Evolutionary conservation across 495 filamentous ascomycete genomes (phyloP), one percentile per base, ranked within the genome.

Genomic region (Annulohypoxylon maeteangense): DNA sequence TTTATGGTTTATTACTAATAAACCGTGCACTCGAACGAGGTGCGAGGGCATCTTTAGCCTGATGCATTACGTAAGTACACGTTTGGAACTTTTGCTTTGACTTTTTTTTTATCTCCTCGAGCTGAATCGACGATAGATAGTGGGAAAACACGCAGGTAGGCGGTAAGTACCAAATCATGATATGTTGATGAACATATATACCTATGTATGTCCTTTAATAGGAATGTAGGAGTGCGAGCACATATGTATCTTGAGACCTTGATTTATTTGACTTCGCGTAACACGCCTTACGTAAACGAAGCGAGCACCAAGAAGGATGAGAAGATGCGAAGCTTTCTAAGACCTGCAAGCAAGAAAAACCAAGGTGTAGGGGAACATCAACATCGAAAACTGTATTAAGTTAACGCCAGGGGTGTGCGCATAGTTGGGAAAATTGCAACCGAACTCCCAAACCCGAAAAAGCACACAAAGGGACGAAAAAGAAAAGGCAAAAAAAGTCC

Each of bases 41-140:
- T 10, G 36, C 36, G 36, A 40, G 12, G 11, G n/a, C 55, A 57
- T 31, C 23, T 70, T 59, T 65, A 72, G 65, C 65, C 65, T 68
- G 60, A 68, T 16, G 42, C 31, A 65, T 72, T 68, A 72, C 70
- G 65, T 72, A 72, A 72, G 60, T 68, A 14, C 22, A 32, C 48
- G 47, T 31, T 56, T 53, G 47, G 68, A 62, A 71, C 56, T 65
- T 65, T 65, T 56, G 63, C 62, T 42, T 56, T 42, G 20, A 42
- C 16, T 3, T 38, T 38, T 10, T 11, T 6, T 10, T 12, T 14
- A n/a, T 40, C 36, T 40, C 36, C 20, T 38, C 40, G 20, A 29
- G 14, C 27, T 16, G 40, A 44, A 44, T 44, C 4, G 7, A 29
- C 6, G 6, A 29, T 29, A 6, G 27, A 6, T 29, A 29, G 27